phyloP scores from a whole-genome alignment of 192 early-diverging fungal species.

The Spizellomyces punctatus region DNA sequence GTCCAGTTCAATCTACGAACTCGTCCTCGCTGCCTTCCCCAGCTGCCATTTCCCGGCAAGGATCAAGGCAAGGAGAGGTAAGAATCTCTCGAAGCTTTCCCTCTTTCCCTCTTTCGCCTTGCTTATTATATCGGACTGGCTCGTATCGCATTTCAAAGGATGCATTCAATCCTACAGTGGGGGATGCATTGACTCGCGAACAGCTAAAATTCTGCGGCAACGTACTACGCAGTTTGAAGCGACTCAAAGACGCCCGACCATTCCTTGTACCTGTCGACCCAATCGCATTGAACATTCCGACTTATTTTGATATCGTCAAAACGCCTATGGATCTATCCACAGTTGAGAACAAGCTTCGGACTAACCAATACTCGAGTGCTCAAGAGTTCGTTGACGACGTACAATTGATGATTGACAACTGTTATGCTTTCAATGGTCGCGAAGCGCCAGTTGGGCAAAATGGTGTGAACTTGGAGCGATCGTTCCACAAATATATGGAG shows the following conservation, averaged over 20 bases:
- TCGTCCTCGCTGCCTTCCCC: no score
- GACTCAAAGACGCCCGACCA: slow-evolving; percentile 80
- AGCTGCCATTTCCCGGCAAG: no score
- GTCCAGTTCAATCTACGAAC: no score
- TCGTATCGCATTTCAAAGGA: neutral
- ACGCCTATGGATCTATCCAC: slow-evolving; percentile 84
- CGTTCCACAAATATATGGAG: slow-evolving; percentile 47
- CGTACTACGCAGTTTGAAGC: slow-evolving; percentile 73
- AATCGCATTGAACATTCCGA: slow-evolving; percentile 64
- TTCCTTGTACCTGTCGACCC: slow-evolving; percentile 85
- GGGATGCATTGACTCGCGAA: slow-evolving; percentile 47
- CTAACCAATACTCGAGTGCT: slow-evolving; percentile 56
- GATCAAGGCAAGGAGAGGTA: no score
- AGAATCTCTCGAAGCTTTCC: neutral
- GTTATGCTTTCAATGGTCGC: slow-evolving; percentile 54
- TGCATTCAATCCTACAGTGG: neutral
- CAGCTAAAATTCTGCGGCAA: slow-evolving; percentile 83
- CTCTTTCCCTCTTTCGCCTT: neutral
- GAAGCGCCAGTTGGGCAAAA: slow-evolving; percentile 41
- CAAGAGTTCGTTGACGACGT: slow-evolving; percentile 48
- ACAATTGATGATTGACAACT: slow-evolving; percentile 56
- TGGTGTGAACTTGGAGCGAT: slow-evolving; percentile 35
- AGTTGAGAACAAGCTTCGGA: slow-evolving; percentile 68
- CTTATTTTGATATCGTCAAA: slow-evolving; percentile 72
- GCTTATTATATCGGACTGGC: neutral